Base-by-base conservation (phyloP, 2,329 filamentous ascomycete genomes). In the Coniochaeta pulveracea region DNA sequence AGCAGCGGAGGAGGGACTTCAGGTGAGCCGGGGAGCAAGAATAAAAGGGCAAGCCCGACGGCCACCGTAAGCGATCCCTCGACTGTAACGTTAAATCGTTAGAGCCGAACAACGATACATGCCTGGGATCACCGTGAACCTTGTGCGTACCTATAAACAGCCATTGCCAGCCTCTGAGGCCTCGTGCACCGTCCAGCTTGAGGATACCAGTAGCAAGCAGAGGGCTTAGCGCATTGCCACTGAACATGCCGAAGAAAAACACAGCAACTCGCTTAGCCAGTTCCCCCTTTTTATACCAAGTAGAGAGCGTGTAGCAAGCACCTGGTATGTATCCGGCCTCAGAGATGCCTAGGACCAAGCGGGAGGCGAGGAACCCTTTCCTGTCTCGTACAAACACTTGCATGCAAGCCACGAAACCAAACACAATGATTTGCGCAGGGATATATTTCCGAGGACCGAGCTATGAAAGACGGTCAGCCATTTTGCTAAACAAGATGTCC, bases 251-350 rank as follows among this genome's bases (percentile, higher is more conserved):
- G 36, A 72, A 66, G 51, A 66, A 73, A 48, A 72, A 72, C 21
- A 71, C 45, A 45, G 64, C 65, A 31, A 69, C 60, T 7, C 68
- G 58, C 38, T 69, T 64, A 35, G 63, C 64, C 0, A 63, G 64
- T 44, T 73, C 69, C 3, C 55, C 52, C 3, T 57, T 58, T 1
- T 64, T 70, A 46, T 73, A 73, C 67, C 68, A 73, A 1, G 62
- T 66, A 0, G 66, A 69, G 2, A 73, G 49, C 3, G 66, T 66
- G 51, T 57, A 69, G 0, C 65, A 49, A 6, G 56, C 54, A 3
- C 67, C 69, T 1, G 69, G 69, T 34, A 73, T 72, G 40, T 69
- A 73, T 1, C 69, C 69, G 1, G 63, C 63, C 45, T 73, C 69
- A 3, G 60, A 61, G 10, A 72, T 51, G 2, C 68, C 69, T 1